Evolutionary conservation across 352 stramenopile species (phyloP), one percentile per base, ranked within the genome.

Genomic region (Phytophthora pinifolia): DNA sequence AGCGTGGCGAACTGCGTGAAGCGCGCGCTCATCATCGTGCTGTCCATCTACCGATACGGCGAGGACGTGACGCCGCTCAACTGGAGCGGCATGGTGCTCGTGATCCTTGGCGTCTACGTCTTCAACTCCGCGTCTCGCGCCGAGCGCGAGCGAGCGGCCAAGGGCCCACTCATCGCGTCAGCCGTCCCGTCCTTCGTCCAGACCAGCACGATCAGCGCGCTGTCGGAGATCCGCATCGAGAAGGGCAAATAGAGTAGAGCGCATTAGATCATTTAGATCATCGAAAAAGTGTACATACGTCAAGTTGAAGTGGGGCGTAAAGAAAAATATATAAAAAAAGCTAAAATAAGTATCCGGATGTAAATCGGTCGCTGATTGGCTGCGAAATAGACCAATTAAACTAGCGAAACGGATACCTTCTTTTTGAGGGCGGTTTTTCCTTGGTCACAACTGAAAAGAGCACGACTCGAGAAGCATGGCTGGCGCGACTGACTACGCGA

Each of bases 1-100:
- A 96, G 84, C 48, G 89, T 97, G 32, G 85, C 83, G 15, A 97
- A 96, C 68, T 96, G 88, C 46, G 77, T 96, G 43, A 97, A 97
- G 72, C 79, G 89, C 20, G 80, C 88, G 31, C 65, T 96, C 48
- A 84, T 96, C 35, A 96, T 97, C 44, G 85, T 88, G 69, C 76
- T 95, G 35, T 96, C 88, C 22, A 96, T 97, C 58, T 88, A 84
- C 39, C 86, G 91, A 56, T 97, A 93, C 61, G 88, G 88, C 37
- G 90, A 97, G 59, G 61, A 74, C 30, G 76, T 96, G 46, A 96
- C 86, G 38, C 70, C 67, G 39, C 70, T 85, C 31, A 94, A 94
- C 57, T 89, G 84, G 76, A 76, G 74, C 12, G 89, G 89, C 37
- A 96, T 97, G 63, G 54, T 76, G 46, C 75, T 96, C 53, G 88